Conservation (phyloP, 768 basidiomycete genomes). For the Mycena amicta region DNA sequence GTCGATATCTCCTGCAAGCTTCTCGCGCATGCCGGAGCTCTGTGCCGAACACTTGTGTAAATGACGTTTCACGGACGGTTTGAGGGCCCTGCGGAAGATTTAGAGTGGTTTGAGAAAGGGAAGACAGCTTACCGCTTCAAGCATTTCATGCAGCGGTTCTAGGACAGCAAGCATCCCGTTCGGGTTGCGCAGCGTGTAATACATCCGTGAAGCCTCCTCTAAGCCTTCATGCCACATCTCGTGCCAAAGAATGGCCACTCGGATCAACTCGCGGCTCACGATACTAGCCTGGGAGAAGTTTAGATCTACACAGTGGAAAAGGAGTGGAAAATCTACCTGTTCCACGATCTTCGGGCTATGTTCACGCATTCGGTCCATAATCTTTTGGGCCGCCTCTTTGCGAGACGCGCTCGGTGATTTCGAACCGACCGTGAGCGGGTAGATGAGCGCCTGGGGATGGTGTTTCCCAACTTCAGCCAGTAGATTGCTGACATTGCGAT, state of each 20-base stretch:
- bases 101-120: not conserved
- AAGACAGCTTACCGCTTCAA: slow-evolving; percentile 69
- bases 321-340: slow-evolving; percentile 52
- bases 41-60: slow-evolving; percentile 90
- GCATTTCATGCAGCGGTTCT: slow-evolving; percentile 90
- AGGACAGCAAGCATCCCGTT: slow-evolving; percentile 94
- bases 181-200: slow-evolving; percentile 95
- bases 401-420: slow-evolving; percentile 91
- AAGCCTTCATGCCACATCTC: slow-evolving; percentile 98
- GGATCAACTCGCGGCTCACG: slow-evolving; percentile 92
- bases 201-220: slow-evolving; percentile 94
- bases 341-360: slow-evolving; percentile 86
- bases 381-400: slow-evolving; percentile 80
- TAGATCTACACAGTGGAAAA: slow-evolving; percentile 5
- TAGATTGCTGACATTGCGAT: slow-evolving; percentile 86
- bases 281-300: slow-evolving; percentile 62
- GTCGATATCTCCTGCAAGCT: slow-evolving; percentile 83
- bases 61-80: slow-evolving; percentile 93
- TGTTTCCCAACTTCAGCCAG: slow-evolving; percentile 95
- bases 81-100: slow-evolving; percentile 73
- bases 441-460: slow-evolving; percentile 96
- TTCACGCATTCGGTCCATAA: slow-evolving; percentile 94
- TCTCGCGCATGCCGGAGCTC: slow-evolving; percentile 92
- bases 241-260: slow-evolving; percentile 99
- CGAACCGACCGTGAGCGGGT: slow-evolving; percentile 93